Percentiles rank a stretch among this genome's conserved stretches.
phyloP scores from a whole-genome alignment of 2,329 filamentous ascomycete genomes.

The Onygena corvina region DNA sequence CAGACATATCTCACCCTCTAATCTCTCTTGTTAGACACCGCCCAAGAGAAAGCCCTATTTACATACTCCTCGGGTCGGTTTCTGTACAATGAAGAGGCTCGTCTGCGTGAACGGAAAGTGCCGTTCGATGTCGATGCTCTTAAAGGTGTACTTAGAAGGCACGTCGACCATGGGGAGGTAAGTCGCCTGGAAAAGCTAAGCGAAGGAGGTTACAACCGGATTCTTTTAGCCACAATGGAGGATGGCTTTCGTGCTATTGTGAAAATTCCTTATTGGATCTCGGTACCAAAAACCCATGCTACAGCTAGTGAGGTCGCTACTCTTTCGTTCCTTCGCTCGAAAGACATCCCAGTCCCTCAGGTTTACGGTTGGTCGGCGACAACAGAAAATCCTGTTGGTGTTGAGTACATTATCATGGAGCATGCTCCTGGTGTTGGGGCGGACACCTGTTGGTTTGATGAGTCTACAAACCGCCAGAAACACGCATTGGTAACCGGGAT shows the following conservation, averaged over 20 bases:
- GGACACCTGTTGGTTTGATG: conserved; percentile 17
- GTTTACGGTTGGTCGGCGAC: conserved; percentile 27
- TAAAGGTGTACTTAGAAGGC: no score
- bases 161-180: no score
- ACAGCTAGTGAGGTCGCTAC: conserved; percentile 33
- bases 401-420: conserved; percentile 36
- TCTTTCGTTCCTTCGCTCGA: conserved; percentile 21
- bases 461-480: conserved; percentile 11
- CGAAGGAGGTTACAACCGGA: conserved; percentile 23
- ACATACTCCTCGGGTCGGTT: conserved; percentile 23
- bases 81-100: conserved; percentile 18
- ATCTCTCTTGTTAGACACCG: no score
- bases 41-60: no score
- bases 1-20: no score
- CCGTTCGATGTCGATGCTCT: conserved; percentile 20
- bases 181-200: no score
- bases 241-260: conserved; percentile 19
- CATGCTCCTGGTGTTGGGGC: conserved; percentile 16
- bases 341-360: conserved; percentile 27
- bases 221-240: conserved; percentile 18
- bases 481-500: conserved; percentile 15
- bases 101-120: conserved; percentile 18
- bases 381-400: conserved; percentile 28
- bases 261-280: conserved; percentile 19
- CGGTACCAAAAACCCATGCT: conserved; percentile 21